Conservation (phyloP, 768 basidiomycete species). For the Kwoniella bestiolae region DNA sequence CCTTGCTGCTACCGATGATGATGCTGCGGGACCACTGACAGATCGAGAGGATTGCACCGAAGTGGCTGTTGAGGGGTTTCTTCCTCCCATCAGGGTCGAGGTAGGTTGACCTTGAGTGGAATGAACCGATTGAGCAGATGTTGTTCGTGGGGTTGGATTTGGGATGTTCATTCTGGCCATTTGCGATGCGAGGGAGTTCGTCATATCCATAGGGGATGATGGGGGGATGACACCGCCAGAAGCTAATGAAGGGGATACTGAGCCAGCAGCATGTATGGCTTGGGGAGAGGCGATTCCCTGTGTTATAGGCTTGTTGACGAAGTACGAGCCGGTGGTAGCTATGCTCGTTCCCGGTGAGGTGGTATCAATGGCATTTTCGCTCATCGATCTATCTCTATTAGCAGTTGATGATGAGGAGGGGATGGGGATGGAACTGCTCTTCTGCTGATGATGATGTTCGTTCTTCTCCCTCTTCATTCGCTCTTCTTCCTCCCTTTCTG, state of each 20-base stretch:
- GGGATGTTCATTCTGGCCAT: constrained; percentile 29
- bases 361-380: constrained; percentile 15
- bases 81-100: background rate
- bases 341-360: background rate
- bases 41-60: constrained; percentile 8
- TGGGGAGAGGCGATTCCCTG: background rate
- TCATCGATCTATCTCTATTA: constrained; percentile 1
- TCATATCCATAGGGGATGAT: constrained; percentile 31
- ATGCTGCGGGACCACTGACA: constrained; percentile 4
- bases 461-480: constrained; percentile 18
- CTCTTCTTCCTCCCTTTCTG: constrained; percentile 56
- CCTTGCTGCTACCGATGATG: constrained; percentile 8
- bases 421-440: constrained; percentile 10
- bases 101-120: background rate
- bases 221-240: constrained; percentile 23
- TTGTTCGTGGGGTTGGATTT: constrained; percentile 10
- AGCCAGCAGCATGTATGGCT: constrained; percentile 17
- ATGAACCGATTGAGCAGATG: constrained; percentile 5
- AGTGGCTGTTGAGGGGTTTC: background rate
- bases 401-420: too few species aligned
- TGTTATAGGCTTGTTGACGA: constrained; percentile 13
- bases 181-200: constrained; percentile 29
- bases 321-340: constrained; percentile 5
- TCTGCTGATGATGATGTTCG: constrained; percentile 23
- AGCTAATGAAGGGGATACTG: constrained; percentile 12